phyloP scores from a whole-genome alignment of 1,284 basidiomycete genomes.

The Sporisorium reilianum region DNA sequence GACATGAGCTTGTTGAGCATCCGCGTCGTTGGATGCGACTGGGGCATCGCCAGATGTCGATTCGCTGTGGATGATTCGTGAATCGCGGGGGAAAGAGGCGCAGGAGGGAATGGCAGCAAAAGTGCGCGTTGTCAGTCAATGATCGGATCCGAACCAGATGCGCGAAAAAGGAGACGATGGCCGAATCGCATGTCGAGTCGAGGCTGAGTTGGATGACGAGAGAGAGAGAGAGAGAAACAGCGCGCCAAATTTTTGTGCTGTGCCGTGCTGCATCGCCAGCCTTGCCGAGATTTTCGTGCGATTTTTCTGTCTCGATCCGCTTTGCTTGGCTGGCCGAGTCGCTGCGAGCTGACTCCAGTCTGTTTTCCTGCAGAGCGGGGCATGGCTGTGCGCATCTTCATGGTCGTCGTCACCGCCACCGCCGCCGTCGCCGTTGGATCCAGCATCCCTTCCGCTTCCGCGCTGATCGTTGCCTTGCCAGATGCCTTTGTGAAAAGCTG shows the following conservation, averaged over 20 bases:
- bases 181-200: neutral
- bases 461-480: neutral
- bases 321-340: neutral
- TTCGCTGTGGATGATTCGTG: conserved; percentile 4
- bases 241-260: neutral
- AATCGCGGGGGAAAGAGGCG: neutral
- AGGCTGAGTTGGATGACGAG: conserved; percentile 7
- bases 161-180: neutral
- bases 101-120: neutral
- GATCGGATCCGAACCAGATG: conserved; percentile 12
- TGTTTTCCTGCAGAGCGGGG: neutral
- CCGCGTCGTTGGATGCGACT: neutral
- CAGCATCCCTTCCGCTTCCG: neutral
- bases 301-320: conserved; percentile 13
- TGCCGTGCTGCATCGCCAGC: neutral
- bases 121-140: conserved; percentile 8
- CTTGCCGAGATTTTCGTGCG: conserved; percentile 8
- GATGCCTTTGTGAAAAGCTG: neutral
- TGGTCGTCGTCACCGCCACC: neutral
- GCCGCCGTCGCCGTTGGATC: neutral
- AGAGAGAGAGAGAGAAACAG: neutral
- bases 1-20: neutral
- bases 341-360: neutral
- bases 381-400: neutral
- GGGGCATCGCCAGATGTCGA: conserved; percentile 28